A percentile compares a stretch with the other conserved stretches of the same genome.
Evolutionary conservation across 2,329 filamentous ascomycete genomes (phyloP).

Genomic region (Alternaria infectoria): DNA sequence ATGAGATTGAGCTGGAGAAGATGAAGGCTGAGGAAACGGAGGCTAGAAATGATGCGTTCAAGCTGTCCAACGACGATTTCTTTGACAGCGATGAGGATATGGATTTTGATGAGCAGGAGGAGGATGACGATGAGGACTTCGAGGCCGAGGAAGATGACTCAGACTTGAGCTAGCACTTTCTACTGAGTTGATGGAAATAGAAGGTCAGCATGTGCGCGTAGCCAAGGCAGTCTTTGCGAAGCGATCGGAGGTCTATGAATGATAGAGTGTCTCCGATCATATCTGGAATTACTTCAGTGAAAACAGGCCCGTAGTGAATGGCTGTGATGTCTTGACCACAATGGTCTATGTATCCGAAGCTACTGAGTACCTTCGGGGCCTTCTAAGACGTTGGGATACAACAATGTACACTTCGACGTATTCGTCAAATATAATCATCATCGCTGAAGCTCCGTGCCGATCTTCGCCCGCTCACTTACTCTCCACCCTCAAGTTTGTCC

Average conservation of each 20-base stretch:
- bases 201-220: not conserved
- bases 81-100: conserved; percentile 16
- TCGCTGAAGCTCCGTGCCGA: not conserved
- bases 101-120: conserved; percentile 1
- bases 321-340: not conserved
- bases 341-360: not conserved
- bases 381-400: not conserved
- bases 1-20: conserved; percentile 9
- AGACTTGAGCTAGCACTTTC: not conserved
- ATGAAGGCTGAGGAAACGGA: conserved; percentile 1
- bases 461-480: not conserved
- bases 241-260: not conserved
- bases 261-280: not conserved
- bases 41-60: not conserved
- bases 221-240: not conserved
- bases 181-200: not conserved
- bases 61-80: conserved; percentile 3
- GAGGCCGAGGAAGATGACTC: not conserved
- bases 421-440: not conserved
- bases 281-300: not conserved
- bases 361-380: not conserved
- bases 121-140: not conserved
- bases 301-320: not conserved
- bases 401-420: not conserved
- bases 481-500: conserved; percentile 8